Conservation (phyloP, 1,284 basidiomycete genomes). For the Volvariella volvacea region DNA sequence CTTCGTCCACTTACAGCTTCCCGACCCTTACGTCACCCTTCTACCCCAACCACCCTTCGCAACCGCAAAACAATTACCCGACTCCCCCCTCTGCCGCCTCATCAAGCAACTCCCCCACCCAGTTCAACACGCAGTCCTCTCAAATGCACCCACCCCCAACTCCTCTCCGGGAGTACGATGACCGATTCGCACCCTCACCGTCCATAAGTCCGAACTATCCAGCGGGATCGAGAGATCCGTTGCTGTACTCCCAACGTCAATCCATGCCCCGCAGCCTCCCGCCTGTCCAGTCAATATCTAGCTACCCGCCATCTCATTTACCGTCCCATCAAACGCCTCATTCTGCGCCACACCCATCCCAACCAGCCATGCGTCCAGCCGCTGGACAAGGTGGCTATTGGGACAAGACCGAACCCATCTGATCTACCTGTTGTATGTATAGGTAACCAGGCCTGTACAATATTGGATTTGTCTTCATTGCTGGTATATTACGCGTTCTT, state of each 20-base stretch:
- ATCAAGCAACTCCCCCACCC: conserved; percentile 16
- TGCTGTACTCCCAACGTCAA: conserved; percentile 21
- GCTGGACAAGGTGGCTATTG: too few relatives aligned
- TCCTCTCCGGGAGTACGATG: conserved; percentile 4
- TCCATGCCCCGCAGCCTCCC: conserved; percentile 14
- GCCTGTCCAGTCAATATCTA: conserved; percentile 19
- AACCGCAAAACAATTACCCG: conserved; percentile 12
- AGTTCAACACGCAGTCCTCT: conserved; percentile 8
- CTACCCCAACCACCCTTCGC: conserved; percentile 28
- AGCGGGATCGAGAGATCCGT: conserved; percentile 9
- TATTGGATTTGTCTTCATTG: too few relatives aligned
- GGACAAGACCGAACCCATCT: too few relatives aligned
- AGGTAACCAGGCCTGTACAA: too few relatives aligned
- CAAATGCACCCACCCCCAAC: conserved; percentile 3
- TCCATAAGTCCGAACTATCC: conserved; percentile 4
- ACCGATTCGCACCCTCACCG: neutral
- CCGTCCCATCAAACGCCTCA: conserved; percentile 15
- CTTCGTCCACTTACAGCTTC: conserved; percentile 14
- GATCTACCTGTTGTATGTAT: too few relatives aligned
- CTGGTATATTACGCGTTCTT: too few relatives aligned
- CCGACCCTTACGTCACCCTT: conserved; percentile 38
- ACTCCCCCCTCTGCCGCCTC: conserved; percentile 11
- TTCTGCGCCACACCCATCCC: neutral
- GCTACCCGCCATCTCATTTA: conserved; percentile 15
- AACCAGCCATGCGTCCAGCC: too few relatives aligned